Evolutionary conservation across 108 stramenopile species (phyloP).

Genomic region (Aurantiochytrium sp.): DNA sequence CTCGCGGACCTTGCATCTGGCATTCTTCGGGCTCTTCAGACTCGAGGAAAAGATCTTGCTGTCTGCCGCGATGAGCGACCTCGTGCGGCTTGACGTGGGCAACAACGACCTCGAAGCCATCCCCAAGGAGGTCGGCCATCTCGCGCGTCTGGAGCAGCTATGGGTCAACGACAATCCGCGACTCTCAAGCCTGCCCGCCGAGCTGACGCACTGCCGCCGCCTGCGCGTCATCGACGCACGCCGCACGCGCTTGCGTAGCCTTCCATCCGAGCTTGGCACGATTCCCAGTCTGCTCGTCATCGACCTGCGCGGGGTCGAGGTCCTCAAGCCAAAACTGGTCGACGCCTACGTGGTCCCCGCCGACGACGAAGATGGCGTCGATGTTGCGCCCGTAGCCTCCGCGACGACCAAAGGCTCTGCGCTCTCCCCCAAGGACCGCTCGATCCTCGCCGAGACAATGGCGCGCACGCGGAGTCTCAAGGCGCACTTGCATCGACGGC

Average conservation of each 20-base stretch:
- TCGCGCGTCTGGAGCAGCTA: neutral
- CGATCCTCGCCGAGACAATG: neutral
- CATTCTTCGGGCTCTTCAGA: neutral
- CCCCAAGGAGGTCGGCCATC: neutral
- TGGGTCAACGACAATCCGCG: neutral
- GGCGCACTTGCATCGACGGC: neutral
- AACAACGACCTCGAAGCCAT: neutral
- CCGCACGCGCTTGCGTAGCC: neutral
- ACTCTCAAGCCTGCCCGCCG: neutral
- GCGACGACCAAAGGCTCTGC: no score
- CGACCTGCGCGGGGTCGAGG: neutral
- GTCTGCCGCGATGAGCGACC: neutral
- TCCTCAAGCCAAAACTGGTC: neutral
- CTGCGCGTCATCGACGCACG: neutral
- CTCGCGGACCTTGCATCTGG: neutral
- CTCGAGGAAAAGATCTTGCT: neutral
- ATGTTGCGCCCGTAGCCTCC: no score
- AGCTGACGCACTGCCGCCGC: neutral
- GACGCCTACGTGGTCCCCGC: neutral
- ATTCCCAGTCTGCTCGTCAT: neutral
- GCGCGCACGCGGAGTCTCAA: neutral
- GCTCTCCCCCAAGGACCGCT: no score
- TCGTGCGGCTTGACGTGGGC: neutral
- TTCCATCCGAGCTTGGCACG: neutral
- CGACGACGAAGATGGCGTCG: neutral